Conservation (phyloP, 2,329 filamentous ascomycete species). For the Colletotrichum orchidophilum region DNA sequence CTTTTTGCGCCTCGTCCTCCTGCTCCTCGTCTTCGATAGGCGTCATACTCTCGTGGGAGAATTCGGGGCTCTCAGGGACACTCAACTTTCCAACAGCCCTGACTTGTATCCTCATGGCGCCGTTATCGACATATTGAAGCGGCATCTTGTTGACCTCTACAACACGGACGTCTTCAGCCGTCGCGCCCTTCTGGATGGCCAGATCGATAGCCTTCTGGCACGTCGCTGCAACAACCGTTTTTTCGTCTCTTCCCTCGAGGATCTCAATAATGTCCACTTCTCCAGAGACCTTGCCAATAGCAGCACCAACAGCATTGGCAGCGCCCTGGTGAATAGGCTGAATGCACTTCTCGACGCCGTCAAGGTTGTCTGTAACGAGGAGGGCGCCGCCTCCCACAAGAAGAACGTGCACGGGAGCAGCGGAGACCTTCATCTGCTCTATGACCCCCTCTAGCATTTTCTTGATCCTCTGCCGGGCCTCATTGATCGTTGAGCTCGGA, state of each 20-base stretch:
- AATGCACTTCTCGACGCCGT: conserved; percentile 60
- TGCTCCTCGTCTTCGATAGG: conserved; percentile 35
- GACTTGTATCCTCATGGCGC: conserved; percentile 46
- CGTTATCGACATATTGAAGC: conserved; percentile 47
- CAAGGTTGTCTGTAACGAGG: conserved; percentile 56
- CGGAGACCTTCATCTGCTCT: conserved; percentile 65
- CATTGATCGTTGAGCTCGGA: conserved; percentile 34
- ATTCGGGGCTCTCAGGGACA: conserved; percentile 39
- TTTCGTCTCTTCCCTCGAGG: conserved; percentile 48
- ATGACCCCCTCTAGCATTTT: conserved; percentile 60
- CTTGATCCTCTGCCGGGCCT: conserved; percentile 48
- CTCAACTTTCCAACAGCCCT: conserved; percentile 46
- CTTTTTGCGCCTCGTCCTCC: conserved; percentile 36
- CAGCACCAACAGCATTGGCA: conserved; percentile 69
- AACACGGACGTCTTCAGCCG: conserved; percentile 48
- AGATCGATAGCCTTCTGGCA: conserved; percentile 40
- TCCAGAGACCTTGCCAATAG: conserved; percentile 64
- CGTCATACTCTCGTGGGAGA: conserved; percentile 21
- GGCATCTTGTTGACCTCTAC: conserved; percentile 56
- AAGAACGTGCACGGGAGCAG: conserved; percentile 60
- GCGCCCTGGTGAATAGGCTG: conserved; percentile 62
- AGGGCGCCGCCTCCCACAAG: conserved; percentile 68
- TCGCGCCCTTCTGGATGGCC: conserved; percentile 11
- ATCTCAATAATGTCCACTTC: conserved; percentile 63
- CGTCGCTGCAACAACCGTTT: conserved; percentile 50